Base-by-base conservation (phyloP, 2,329 filamentous ascomycete genomes). In the Hortaea werneckii region DNA sequence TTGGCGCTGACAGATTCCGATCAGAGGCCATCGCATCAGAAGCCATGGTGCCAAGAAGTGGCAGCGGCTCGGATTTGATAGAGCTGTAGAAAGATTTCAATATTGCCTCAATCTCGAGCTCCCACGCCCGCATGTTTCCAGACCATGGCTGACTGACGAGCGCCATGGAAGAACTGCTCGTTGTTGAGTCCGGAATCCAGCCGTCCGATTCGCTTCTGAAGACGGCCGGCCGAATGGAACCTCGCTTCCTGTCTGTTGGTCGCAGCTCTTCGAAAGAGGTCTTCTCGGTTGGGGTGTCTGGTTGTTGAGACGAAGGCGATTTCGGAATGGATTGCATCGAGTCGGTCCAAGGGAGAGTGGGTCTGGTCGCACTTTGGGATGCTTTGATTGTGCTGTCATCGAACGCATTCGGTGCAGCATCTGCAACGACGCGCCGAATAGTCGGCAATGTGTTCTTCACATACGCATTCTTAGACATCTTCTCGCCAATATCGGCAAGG, bases 361-460 rank as follows among this genome's bases (percentile, higher is more conserved):
- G 61, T 9, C 8, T n/a, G 11, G 54, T 40, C 3, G 43, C 29
- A 6, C 42, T 49, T 8, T 48, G 44, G 8, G 43, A 48, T 6
- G 58, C 53, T 28, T 55, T 51, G 26, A 61, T 48, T 1, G 59
- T 61, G 3, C 61, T 59, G 6, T 82, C 76, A n/a, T n/a, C 32
- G 51, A 84, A 83, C 1, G 75, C 76, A 49, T 81, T 77, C 1
- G 85, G 79, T 1, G 74, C 78, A n/a, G 82, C 79, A 55, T 94
- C 87, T 35, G 76, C 71, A 7, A 88, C 76, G 9, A 86, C 82
- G 41, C 87, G 81, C 48, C 79, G 80, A 51, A 98, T 85, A 0
- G 90, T 95, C 0, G 85, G 84, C 74, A 96, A 82, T 4, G 92
- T 95, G 62, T 98, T 98, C 67, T 94, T 94, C 61, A 98, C 79